Conservation (phyloP, 768 basidiomycete genomes). For the Mycena indigotica region DNA sequence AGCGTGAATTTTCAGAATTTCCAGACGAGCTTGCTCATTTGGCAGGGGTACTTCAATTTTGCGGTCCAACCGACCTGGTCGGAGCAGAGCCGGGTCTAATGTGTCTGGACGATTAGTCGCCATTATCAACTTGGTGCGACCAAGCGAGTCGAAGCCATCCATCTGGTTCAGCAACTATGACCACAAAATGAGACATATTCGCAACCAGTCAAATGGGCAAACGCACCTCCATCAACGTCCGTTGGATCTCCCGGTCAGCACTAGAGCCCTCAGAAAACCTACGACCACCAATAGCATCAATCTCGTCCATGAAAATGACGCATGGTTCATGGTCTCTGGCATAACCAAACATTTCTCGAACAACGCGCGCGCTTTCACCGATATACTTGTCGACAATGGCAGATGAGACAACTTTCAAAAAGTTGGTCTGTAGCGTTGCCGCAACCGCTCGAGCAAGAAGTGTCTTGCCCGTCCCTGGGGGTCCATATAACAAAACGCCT, state of each 20-base stretch:
- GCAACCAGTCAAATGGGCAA: neutral
- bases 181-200: neutral
- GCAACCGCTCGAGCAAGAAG: conserved; percentile 92
- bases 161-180: conserved; percentile 92
- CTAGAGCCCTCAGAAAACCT: conserved; percentile 91
- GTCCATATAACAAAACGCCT: conserved; percentile 96
- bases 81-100: conserved; percentile 92
- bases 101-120: conserved; percentile 99
- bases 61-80: conserved; percentile 93
- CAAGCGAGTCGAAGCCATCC: conserved; percentile 98
- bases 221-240: conserved; percentile 89
- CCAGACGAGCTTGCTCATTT: conserved; percentile 93
- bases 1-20: conserved; percentile 97
- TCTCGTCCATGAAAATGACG: conserved; percentile 98
- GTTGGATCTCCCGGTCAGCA: conserved; percentile 97
- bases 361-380: conserved; percentile 93
- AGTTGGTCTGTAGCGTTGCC: conserved; percentile 91
- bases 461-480: conserved; percentile 98
- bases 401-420: conserved; percentile 97
- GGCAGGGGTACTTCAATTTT: conserved; percentile 98
- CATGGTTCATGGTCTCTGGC: conserved; percentile 97
- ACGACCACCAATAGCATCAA: conserved; percentile 94
- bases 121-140: conserved; percentile 96
- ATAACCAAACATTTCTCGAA: conserved; percentile 99
- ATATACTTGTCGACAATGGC: conserved; percentile 99